These are phyloP conservation scores for Penicillium subrubescens DNA, from an alignment of 495 filamentous ascomycete genomes.

Conservation along the genomic window DNA sequence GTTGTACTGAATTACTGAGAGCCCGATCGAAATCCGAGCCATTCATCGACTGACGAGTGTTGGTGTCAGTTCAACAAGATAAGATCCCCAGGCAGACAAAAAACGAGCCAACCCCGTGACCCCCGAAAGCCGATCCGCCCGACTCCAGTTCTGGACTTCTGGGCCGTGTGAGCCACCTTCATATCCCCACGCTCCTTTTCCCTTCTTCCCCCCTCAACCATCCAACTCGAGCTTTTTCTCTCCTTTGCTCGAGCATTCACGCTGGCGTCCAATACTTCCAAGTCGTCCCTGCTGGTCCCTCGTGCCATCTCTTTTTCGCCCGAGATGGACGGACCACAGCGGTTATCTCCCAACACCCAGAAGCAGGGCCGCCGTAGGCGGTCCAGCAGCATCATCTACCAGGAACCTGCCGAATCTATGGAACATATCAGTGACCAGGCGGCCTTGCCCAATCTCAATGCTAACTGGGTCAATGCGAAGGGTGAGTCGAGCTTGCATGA, in stretches of 20 bases:
- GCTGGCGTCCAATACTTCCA: conserved; percentile 61
- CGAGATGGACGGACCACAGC: conserved; percentile 65
- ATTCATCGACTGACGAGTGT: neutral
- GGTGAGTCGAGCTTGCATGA: conserved; percentile 56
- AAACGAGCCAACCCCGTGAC: conserved; percentile 31
- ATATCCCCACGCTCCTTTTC: conserved; percentile 34
- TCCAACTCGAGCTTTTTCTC: conserved; percentile 4
- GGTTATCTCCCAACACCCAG: conserved; percentile 55
- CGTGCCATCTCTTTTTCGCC: conserved; percentile 80
- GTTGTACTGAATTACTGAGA: neutral
- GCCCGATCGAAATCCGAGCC: neutral
- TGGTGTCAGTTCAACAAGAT: neutral
- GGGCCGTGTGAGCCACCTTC: conserved; percentile 33
- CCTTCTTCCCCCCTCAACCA: conserved; percentile 12
- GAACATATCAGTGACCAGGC: conserved; percentile 97
- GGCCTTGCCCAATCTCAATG: conserved; percentile 91
- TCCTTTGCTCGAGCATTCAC: conserved; percentile 11
- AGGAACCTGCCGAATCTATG: conserved; percentile 88
- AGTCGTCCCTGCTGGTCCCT: conserved; percentile 77
- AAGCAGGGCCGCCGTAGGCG: conserved; percentile 77
- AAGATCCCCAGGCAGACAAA: neutral
- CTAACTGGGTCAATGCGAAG: conserved; percentile 98
- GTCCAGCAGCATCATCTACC: conserved; percentile 95
- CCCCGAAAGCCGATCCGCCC: conserved; percentile 27
- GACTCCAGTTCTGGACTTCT: conserved; percentile 32